Conservation (phyloP, 208 protist genomes). For the Leishmania arabica region DNA sequence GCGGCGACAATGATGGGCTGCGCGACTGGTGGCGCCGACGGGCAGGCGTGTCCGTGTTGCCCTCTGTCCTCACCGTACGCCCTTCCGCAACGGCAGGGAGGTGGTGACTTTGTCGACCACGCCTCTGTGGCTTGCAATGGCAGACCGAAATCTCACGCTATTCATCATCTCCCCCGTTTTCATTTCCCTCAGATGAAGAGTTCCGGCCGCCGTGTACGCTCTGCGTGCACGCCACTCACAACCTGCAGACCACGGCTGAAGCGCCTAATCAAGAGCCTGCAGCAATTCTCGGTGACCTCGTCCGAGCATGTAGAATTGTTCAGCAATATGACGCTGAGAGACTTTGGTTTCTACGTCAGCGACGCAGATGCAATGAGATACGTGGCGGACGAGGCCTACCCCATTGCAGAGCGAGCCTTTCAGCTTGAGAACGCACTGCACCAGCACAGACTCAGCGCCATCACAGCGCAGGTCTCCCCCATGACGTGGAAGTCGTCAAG, state of each 20-base stretch:
- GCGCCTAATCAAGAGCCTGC: slow-evolving; percentile 26
- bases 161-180: neutral
- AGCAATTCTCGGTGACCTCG: slow-evolving; percentile 21
- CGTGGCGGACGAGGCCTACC: slow-evolving; percentile 29
- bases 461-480: slow-evolving; percentile 7
- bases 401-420: slow-evolving; percentile 38
- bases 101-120: neutral
- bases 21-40: neutral
- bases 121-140: neutral
- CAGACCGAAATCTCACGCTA: neutral
- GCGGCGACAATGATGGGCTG: neutral
- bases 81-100: neutral
- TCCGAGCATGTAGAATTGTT: slow-evolving; percentile 33
- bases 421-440: slow-evolving; percentile 44
- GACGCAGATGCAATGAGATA: slow-evolving; percentile 31
- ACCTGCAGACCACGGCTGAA: slow-evolving; percentile 16
- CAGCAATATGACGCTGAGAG: slow-evolving; percentile 28
- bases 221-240: neutral
- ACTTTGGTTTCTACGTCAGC: slow-evolving; percentile 56
- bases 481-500: slow-evolving; percentile 31
- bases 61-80: neutral
- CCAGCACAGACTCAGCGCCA: slow-evolving; percentile 19
- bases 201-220: neutral
- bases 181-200: neutral
- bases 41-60: no score